These are phyloP conservation scores for Xylaria digitata DNA, from an alignment of 2,329 filamentous ascomycete species.

Conservation along the genomic window DNA sequence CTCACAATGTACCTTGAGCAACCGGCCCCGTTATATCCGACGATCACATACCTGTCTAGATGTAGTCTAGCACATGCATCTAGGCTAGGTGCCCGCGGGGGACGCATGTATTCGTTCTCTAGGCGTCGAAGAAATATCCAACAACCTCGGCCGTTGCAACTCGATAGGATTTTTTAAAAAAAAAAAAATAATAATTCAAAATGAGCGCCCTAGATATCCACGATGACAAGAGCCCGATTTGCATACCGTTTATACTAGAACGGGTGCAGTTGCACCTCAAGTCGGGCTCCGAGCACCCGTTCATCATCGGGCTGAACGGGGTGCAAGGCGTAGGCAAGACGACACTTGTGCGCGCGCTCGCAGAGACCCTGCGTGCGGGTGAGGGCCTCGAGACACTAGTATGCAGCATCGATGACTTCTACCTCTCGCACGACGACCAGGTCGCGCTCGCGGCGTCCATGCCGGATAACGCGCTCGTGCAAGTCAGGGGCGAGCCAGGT, in stretches of 20 bases:
- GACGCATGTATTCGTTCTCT: too few species aligned
- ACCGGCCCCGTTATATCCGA: slow-evolving; percentile 13
- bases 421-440: slow-evolving; percentile 79
- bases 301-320: slow-evolving; percentile 90
- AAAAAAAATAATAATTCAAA: slow-evolving; percentile 2
- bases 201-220: slow-evolving; percentile 56
- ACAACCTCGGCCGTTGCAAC: neutral
- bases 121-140: neutral
- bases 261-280: slow-evolving; percentile 63
- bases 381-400: slow-evolving; percentile 74
- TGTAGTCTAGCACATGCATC: too few species aligned
- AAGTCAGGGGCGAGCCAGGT: slow-evolving; percentile 84
- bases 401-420: slow-evolving; percentile 90
- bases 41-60: too few species aligned
- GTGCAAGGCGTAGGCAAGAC: slow-evolving; percentile 95
- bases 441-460: slow-evolving; percentile 71
- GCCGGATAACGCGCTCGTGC: slow-evolving; percentile 78
- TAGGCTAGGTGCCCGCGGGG: too few species aligned
- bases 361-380: slow-evolving; percentile 66
- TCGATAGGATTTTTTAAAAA: neutral
- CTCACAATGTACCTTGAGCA: neutral
- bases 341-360: slow-evolving; percentile 78
- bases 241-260: slow-evolving; percentile 79
- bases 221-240: slow-evolving; percentile 83
- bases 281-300: slow-evolving; percentile 63